phyloP scores from a whole-genome alignment of 805 yeast species.

The Citeromyces matritensis region DNA sequence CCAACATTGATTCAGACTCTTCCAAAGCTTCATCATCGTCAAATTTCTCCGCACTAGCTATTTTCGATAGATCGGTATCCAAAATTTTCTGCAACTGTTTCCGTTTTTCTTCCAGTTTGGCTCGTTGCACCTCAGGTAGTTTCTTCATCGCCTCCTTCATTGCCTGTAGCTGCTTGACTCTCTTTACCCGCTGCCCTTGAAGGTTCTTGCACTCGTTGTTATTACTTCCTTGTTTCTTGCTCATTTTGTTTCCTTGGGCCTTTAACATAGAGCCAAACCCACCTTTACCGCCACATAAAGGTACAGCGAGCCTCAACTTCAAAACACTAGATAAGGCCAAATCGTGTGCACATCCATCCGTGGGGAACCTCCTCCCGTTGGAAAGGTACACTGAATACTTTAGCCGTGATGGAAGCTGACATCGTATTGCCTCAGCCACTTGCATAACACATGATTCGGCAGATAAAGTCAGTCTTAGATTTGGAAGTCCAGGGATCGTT shows the following conservation, averaged over 20 bases:
- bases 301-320: conserved; percentile 16
- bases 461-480: too few species aligned
- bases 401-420: too few species aligned
- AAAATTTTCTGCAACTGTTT: conserved; percentile 19
- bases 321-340: conserved; percentile 1
- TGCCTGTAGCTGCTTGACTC: conserved; percentile 18
- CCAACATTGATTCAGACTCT: conserved; percentile 19
- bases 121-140: conserved; percentile 6
- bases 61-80: conserved; percentile 7
- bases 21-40: conserved; percentile 21
- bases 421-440: too few species aligned
- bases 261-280: conserved; percentile 28
- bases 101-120: conserved; percentile 13
- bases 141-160: conserved; percentile 12
- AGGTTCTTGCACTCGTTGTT: conserved; percentile 16
- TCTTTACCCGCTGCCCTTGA: conserved; percentile 22
- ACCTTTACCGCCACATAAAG: conserved; percentile 36
- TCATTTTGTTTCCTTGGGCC: conserved; percentile 22
- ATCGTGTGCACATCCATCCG: not conserved
- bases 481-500: too few species aligned
- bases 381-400: too few species aligned
- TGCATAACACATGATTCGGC: too few species aligned
- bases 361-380: not conserved
- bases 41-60: conserved; percentile 13
- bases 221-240: conserved; percentile 10